phyloP scores from a whole-genome alignment of 345 rosid genomes.

The Populus nigra region DNA sequence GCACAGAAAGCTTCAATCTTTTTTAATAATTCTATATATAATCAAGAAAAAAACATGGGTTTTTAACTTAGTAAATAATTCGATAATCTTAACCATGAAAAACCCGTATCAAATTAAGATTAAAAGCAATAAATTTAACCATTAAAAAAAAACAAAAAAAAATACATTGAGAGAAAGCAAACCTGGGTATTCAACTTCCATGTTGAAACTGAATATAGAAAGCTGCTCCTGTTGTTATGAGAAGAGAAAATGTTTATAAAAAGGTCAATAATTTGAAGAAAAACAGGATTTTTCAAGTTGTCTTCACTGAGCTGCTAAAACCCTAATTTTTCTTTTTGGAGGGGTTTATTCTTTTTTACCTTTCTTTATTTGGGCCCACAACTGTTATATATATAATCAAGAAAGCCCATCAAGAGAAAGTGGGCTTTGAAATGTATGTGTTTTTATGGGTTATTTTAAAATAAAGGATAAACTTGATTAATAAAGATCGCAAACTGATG shows the following conservation, averaged over 20 bases:
- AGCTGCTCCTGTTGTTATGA: neutral
- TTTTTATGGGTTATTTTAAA: too few species aligned
- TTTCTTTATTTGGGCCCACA: neutral
- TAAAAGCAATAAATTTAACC: neutral
- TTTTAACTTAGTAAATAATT: too few species aligned
- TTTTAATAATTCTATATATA: neutral
- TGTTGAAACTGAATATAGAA: neutral
- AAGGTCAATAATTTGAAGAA: neutral
- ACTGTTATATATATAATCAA: neutral
- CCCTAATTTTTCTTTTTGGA: neutral
- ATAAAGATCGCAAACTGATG: too few species aligned
- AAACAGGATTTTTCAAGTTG: neutral
- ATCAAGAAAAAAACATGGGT: neutral
- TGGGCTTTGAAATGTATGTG: too few species aligned
- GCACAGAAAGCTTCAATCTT: neutral
- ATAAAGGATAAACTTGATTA: too few species aligned
- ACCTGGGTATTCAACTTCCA: slow-evolving; percentile 23
- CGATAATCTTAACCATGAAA: neutral
- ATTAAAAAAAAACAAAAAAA: neutral
- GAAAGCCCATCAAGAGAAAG: neutral
- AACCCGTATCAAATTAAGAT: neutral
- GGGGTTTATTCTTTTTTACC: neutral
- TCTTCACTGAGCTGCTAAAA: neutral
- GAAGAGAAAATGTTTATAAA: neutral
- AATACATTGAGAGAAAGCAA: neutral